Evolutionary conservation across 2,329 filamentous ascomycete species (phyloP).

Genomic region (Ceratocystis smalleyi): DNA sequence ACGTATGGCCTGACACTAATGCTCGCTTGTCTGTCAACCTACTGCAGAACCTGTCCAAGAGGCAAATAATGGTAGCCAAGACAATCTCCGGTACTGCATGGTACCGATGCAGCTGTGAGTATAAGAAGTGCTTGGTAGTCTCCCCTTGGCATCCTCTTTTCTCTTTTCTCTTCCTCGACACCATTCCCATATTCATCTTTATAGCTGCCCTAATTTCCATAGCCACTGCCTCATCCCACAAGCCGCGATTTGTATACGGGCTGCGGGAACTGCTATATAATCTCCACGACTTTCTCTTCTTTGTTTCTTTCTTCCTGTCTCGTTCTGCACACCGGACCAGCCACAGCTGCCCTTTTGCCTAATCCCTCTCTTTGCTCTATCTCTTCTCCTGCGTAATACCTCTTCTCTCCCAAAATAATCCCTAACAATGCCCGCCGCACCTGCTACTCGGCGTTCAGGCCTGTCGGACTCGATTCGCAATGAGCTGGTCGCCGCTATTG

Average conservation of each 20-base stretch:
- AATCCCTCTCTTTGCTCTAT: neutral
- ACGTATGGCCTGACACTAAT: neutral
- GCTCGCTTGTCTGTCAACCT: neutral
- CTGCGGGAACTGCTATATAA: neutral
- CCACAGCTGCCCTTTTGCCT: neutral
- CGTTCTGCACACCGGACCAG: neutral
- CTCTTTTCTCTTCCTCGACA: neutral
- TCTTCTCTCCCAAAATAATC: neutral
- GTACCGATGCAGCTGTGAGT: neutral
- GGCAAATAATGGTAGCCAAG: neutral
- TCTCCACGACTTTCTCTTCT: neutral
- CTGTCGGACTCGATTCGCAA: conserved; percentile 21
- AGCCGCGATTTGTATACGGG: neutral
- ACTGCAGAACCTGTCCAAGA: neutral
- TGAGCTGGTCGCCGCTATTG: conserved; percentile 29
- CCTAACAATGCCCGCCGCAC: conserved; percentile 3
- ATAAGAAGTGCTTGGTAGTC: neutral
- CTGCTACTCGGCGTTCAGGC: neutral
- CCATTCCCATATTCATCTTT: neutral
- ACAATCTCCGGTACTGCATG: neutral
- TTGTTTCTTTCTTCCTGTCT: neutral
- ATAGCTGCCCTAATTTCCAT: neutral
- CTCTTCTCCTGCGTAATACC: neutral
- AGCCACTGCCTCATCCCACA: neutral
- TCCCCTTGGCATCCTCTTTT: neutral